These are phyloP conservation scores for Stephania japonica DNA, from an alignment of 164 flowering plant genomes.

Conservation along the genomic window DNA sequence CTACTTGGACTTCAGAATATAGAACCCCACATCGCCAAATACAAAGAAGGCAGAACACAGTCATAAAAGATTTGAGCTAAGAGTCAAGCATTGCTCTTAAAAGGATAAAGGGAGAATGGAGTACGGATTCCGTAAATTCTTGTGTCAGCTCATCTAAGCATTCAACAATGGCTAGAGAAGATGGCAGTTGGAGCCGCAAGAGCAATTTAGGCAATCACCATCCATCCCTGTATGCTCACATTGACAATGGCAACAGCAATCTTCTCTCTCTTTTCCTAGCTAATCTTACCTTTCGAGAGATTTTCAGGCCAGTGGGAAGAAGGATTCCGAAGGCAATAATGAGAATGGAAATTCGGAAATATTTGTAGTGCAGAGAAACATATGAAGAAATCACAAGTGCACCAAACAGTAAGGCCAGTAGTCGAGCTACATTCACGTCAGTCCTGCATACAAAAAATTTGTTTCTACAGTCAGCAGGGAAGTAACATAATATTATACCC, in stretches of 20 bases:
- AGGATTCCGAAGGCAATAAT: slow-evolving; percentile 32
- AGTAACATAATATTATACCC: background rate
- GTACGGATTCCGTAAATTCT: background rate
- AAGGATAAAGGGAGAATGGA: background rate
- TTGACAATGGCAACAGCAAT: slow-evolving; percentile 43
- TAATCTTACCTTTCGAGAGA: slow-evolving; percentile 29
- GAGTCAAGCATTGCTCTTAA: background rate
- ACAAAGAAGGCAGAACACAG: slow-evolving; percentile 1
- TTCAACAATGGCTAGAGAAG: background rate
- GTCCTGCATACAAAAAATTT: slow-evolving; percentile 27
- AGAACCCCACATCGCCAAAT: slow-evolving; percentile 4
- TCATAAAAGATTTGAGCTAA: slow-evolving; percentile 1
- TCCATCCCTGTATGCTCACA: slow-evolving; percentile 26
- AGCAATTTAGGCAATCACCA: background rate
- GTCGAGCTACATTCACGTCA: slow-evolving; percentile 41
- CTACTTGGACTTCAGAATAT: background rate
- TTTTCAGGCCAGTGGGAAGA: slow-evolving; percentile 38
- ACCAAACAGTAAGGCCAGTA: slow-evolving; percentile 36
- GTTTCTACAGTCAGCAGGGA: background rate
- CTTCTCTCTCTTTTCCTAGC: slow-evolving; percentile 50
- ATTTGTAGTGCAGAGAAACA: slow-evolving; percentile 34
- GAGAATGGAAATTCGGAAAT: slow-evolving; percentile 27
- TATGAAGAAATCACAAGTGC: slow-evolving; percentile 32
- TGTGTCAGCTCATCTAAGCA: background rate
- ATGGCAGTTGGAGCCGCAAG: background rate